phyloP scores from a whole-genome alignment of 2,329 filamentous ascomycete species.

The Metarhizium brunneum region DNA sequence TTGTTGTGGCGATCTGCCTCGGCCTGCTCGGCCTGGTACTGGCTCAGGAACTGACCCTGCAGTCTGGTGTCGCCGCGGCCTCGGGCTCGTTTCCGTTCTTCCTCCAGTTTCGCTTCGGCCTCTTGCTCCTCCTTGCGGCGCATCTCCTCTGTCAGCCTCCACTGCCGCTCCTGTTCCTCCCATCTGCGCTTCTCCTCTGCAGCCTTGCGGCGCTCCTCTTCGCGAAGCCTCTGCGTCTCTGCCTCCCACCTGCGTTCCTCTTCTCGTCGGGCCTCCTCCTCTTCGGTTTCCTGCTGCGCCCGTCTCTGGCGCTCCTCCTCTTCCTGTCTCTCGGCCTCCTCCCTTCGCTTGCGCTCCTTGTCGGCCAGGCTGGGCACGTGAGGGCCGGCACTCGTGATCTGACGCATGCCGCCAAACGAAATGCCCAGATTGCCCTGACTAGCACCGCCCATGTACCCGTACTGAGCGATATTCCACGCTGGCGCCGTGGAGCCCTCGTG shows the following conservation, averaged over 20 bases:
- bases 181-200: conserved; percentile 64
- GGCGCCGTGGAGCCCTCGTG: conserved; percentile 76
- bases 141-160: conserved; percentile 68
- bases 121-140: conserved; percentile 65
- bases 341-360: conserved; percentile 61
- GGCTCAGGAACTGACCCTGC: conserved; percentile 75
- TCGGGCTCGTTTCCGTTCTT: conserved; percentile 55
- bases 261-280: conserved; percentile 49
- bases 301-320: conserved; percentile 39
- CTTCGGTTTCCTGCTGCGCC: conserved; percentile 45
- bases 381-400: conserved; percentile 80
- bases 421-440: conserved; percentile 94
- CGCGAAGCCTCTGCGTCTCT: conserved; percentile 49
- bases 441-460: conserved; percentile 95
- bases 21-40: conserved; percentile 66
- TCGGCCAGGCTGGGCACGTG: conserved; percentile 73
- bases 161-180: conserved; percentile 68
- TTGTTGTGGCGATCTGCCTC: conserved; percentile 17
- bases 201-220: conserved; percentile 49
- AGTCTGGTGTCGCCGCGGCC: conserved; percentile 59
- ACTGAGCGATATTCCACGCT: conserved; percentile 97
- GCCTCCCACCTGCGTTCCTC: conserved; percentile 61
- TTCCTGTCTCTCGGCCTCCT: conserved; percentile 53
- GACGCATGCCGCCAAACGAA: conserved; percentile 79
- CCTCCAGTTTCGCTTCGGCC: conserved; percentile 55